Base-by-base conservation (phyloP, 768 basidiomycete species). In the Boletus sensibilis region DNA sequence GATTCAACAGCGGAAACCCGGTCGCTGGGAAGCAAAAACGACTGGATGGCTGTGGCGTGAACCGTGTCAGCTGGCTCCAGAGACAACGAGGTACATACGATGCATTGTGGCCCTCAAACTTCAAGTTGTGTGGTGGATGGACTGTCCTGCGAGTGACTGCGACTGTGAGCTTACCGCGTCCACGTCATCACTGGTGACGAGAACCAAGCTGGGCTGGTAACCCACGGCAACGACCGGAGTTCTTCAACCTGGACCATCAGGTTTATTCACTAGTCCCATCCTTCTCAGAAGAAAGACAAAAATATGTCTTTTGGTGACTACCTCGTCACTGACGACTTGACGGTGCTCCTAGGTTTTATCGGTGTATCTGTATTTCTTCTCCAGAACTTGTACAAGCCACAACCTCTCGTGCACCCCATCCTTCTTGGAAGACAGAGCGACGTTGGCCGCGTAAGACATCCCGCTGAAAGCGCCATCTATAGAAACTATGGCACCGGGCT, bases 351-450 rank as follows among this genome's bases (percentile, higher is more conserved):
- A 11, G 85, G 84, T 48, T 81, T 92, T 59, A 85, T 88, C 35
- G 84, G 85, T 5, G 87, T 86, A 3, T 88, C 88, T 10, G 80
- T 90, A 38, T 91, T 90, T 68, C 78, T 91, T 33, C 76, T 92
- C 42, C 85, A 85, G 66, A 91, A 85, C 68, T 75, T 90, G 57
- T 90, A 91, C 74, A 90, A 82, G 62, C 89, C 88, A 4, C 88
- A 89, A 62, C 86, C 88, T 2, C 82, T 95, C 41, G 93, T 95
- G 0, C 94, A 97, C 66, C 94, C 94, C n/a, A 89, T 98, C 61
- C 79, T 96, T 10, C 81, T 98, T 1, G 94, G 94, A 8, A 78
- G 93, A 48, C 94, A 98, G 78, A 92, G 92, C 63, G 95, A 97
- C 70, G 88, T 88, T 27, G 87, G 86, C 13, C 80, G 87, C 48